phyloP scores from a whole-genome alignment of 306 rosid genomes.

The Malus sylvestris region DNA sequence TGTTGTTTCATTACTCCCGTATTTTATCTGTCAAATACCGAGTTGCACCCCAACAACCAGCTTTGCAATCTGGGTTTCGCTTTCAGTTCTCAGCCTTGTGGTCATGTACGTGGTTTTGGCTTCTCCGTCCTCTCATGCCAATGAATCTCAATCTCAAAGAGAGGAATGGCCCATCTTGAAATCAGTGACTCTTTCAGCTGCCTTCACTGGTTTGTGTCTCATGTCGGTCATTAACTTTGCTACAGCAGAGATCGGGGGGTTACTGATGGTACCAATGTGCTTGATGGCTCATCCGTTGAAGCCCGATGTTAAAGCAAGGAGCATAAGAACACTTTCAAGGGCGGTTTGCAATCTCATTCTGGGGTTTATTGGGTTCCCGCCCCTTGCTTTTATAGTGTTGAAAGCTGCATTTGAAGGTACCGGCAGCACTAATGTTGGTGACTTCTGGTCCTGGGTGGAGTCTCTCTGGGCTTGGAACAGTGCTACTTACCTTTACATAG shows the following conservation, averaged over 20 bases:
- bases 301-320: slow-evolving; percentile 46
- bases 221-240: slow-evolving; percentile 92
- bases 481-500: slow-evolving; percentile 79
- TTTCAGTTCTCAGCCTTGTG: slow-evolving; percentile 47
- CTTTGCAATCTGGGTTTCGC: slow-evolving; percentile 49
- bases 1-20: slow-evolving; percentile 64
- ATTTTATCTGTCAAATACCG: slow-evolving; percentile 59
- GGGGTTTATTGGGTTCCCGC: slow-evolving; percentile 67
- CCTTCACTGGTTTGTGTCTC: slow-evolving; percentile 76
- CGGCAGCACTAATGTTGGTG: slow-evolving; percentile 33
- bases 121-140: slow-evolving; percentile 36
- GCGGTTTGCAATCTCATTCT: slow-evolving; percentile 54
- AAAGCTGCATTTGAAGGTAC: slow-evolving; percentile 52
- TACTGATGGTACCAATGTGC: slow-evolving; percentile 72
- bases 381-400: slow-evolving; percentile 42
- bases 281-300: slow-evolving; percentile 73
- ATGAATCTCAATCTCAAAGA: slow-evolving; percentile 32
- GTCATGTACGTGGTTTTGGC: slow-evolving; percentile 45
- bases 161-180: slow-evolving; percentile 72
- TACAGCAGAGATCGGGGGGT: slow-evolving; percentile 83
- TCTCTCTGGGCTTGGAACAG: slow-evolving; percentile 94
- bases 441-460: slow-evolving; percentile 88
- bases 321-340: slow-evolving; percentile 39
- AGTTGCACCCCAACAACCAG: slow-evolving; percentile 38
- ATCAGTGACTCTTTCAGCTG: slow-evolving; percentile 69